These are phyloP conservation scores for Wickerhamomyces mucosus DNA, from an alignment of 805 yeast species.

Conservation along the genomic window DNA sequence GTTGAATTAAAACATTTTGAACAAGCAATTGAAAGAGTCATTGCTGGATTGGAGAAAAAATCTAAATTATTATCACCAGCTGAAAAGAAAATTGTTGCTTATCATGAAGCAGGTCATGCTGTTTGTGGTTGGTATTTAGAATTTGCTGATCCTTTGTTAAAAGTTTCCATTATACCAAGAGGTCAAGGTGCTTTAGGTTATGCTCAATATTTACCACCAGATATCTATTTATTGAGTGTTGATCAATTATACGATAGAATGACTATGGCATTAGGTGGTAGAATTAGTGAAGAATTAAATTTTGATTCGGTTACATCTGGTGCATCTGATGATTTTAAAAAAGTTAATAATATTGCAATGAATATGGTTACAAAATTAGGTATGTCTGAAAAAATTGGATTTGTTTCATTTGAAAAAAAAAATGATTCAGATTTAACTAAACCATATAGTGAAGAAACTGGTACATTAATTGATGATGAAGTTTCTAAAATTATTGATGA, in stretches of 20 bases:
- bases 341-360: conserved; percentile 88
- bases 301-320: conserved; percentile 92
- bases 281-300: conserved; percentile 92
- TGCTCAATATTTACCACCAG: conserved; percentile 95
- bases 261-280: conserved; percentile 96
- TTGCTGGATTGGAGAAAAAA: conserved; percentile 92
- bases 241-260: conserved; percentile 80
- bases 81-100: conserved; percentile 87
- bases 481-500: conserved; percentile 69
- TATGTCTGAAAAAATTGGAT: conserved; percentile 84
- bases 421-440: conserved; percentile 63
- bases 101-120: conserved; percentile 99
- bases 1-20: conserved; percentile 82
- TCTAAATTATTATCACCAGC: conserved; percentile 73
- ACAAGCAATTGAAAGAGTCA: conserved; percentile 93
- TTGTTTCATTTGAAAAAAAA: conserved; percentile 57
- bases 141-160: conserved; percentile 86
- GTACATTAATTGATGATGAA: conserved; percentile 71
- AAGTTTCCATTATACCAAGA: conserved; percentile 94
- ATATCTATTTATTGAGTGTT: conserved; percentile 67
- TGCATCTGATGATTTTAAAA: conserved; percentile 93
- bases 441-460: conserved; percentile 86
- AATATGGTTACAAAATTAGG: conserved; percentile 90
- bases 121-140: conserved; percentile 94
- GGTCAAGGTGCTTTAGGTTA: conserved; percentile 97